Evolutionary conservation across 768 basidiomycete species (phyloP), one percentile per base, ranked within the genome.

Genomic region (Mycena maculata): DNA sequence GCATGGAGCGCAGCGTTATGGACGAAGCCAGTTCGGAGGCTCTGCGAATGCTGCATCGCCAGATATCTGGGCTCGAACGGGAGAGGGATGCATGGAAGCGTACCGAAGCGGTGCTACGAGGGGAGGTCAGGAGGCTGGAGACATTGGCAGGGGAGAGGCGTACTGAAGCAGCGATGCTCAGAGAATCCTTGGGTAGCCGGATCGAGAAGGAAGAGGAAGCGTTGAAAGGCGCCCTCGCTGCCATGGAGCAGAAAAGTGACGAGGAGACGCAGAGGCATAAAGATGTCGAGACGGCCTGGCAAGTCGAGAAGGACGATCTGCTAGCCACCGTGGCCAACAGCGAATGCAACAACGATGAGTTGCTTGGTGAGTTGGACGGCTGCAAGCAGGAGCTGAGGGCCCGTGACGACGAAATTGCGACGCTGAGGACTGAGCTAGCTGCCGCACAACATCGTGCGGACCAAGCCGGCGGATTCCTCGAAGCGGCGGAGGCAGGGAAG

Each of bases 21-120:
- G 92, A 93, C 72, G 92, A 90, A 69, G 91, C 92, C 0, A 92
- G 91, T 62, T 86, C 91, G 1, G 89, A 90, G 77, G 94, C 90
- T 25, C 81, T 98, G 72, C 85, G 92, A 33, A 89, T 89, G 78
- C 84, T 98, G 45, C 93, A 98, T 73, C 79, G 85, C 15, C 91
- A 93, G 73, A 94, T 98, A 69, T 84, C 87, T 7, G 84, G 85
- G 22, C 82, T 96, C 39, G 91, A 94, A 71, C 81, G 86, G 39
- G 92, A 92, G 81, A 88, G 86, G 76, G 76, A 72, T 4, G 88
- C 87, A 2, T 80, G 82, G 77, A 74, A 75, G 64, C 79, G 74
- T 68, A 80, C 77, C 56, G 87, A 87, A 65, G 78, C 80, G n/a
- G 71, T 61, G 27, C 69, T 86, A 71, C 78, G 75, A 67, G 78